Conservation (phyloP, 23 red algal species). For the Gracilaria gracilis region DNA sequence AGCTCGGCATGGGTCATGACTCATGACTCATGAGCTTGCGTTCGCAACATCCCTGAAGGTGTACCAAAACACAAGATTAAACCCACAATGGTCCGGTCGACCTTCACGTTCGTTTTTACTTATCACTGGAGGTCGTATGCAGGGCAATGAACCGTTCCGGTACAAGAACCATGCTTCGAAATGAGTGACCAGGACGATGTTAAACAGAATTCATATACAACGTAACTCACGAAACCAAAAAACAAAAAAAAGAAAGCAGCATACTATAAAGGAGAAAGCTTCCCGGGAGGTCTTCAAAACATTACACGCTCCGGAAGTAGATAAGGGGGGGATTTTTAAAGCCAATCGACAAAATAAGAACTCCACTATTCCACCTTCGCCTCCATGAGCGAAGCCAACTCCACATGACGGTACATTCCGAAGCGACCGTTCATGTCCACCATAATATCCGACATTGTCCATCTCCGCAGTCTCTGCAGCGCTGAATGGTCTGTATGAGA, state of each 20-base stretch:
- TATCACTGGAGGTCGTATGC: neutral
- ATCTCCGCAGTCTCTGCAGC: constrained; percentile 42
- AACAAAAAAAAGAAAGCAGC: neutral
- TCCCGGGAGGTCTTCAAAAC: neutral
- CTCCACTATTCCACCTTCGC: constrained; percentile 39
- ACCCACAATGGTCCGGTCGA: neutral
- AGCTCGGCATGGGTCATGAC: neutral
- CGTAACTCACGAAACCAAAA: neutral
- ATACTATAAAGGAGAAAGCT: neutral
- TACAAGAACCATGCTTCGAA: neutral
- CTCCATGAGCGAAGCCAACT: constrained; percentile 38
- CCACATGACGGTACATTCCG: constrained; percentile 53
- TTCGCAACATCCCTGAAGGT: neutral
- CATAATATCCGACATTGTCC: constrained; percentile 44
- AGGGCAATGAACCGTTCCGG: neutral
- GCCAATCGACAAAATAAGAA: neutral
- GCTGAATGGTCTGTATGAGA: constrained; percentile 38
- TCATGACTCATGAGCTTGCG: too few species aligned
- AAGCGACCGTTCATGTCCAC: constrained; percentile 67
- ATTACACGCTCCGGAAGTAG: neutral
- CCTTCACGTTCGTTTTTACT: neutral
- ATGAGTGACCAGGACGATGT: neutral
- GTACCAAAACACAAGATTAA: neutral
- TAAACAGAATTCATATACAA: constrained; percentile 3
- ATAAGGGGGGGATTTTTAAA: neutral